Conservation (phyloP, 129 eudicot genomes). For the Helianthus annuus region HanXRQr2.0-SUNRISE NC_035445.2:47815045-47815544, state of each 20-base stretch:
- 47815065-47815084: conserved; percentile 62
- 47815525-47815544: no score
- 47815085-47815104: background rate
- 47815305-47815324: background rate
- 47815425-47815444: no score
- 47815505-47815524: no score
- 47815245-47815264: background rate
- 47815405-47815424: no score
- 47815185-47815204: background rate
- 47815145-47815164: no score
- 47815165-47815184: background rate
- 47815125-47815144: background rate
- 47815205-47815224: background rate
- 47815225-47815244: background rate
- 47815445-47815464: no score
- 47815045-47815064: conserved; percentile 78
- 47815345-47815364: no score
- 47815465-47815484: no score
- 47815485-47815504: no score
- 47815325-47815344: no score
- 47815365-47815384: no score
- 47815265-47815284: background rate
- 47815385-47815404: no score
- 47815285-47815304: background rate
- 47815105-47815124: background rate